Evolutionary conservation across 106 monocot species (phyloP), one percentile per base, ranked within the genome.

Genomic region (Xerophyta viscosa): DNA sequence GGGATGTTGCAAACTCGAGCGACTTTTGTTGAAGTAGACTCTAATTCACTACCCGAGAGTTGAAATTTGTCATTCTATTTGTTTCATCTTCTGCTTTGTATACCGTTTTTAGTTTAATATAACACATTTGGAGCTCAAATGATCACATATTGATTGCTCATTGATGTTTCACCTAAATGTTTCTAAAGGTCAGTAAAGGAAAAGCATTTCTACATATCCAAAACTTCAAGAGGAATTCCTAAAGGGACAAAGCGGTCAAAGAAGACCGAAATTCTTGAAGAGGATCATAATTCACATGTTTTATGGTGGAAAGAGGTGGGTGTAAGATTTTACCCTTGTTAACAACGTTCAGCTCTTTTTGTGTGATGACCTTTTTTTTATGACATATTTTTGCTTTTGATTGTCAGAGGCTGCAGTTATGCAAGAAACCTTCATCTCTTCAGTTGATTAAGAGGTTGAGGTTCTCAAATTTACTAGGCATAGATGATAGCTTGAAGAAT

Each of bases 221-320:
- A 74, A 43, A 24, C 42, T 41, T 39, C 37, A 7, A 73, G 58
- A 48, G 66, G 50, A 33, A 53, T 52, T 53, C 54, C 63, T 23
- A 72, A 75, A 42, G 56, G 56, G 12, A 50, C 20, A 24, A 81
- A 50, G 69, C 83, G 67, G 60, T 20, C 31, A 20, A 76, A 66
- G 20, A 66, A 76, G 37, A 53, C 18, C 7, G 75, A 63, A 45
- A 24, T 50, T 54, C 24, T 57, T 21, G 71, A 75, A 22, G 81
- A 60, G 62, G 68, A 67, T 29, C 27, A 52, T 37, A 52, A 72
- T 39, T 62, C 78, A 37, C 78, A 88, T 59, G 81, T 96, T 39
- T 24, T 56, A 19, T 96, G 94, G 88, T 96, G 94, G 94, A 96
- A 76, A 65, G 88, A 96, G 81, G 94, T 88, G 15, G 21, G 45